These are phyloP conservation scores for Microcyclosporella mali DNA, from an alignment of 2,329 filamentous ascomycete genomes.

Conservation along the genomic window DNA sequence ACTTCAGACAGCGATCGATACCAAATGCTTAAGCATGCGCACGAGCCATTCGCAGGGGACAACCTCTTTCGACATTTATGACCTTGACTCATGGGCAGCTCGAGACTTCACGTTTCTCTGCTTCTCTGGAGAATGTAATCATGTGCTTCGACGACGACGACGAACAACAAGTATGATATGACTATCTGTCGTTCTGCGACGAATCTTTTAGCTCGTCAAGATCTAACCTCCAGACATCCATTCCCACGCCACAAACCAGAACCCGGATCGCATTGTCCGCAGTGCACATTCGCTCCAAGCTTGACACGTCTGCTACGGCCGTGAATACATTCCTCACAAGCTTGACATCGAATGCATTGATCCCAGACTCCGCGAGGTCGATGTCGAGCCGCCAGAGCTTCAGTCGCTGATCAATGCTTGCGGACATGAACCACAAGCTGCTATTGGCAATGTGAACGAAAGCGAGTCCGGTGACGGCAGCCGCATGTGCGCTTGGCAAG, in stretches of 20 bases:
- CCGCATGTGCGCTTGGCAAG: slow-evolving; percentile 60
- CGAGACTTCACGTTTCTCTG: too few species aligned
- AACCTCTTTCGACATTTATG: too few species aligned
- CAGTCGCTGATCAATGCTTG: slow-evolving; percentile 45
- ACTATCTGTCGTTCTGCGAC: too few species aligned
- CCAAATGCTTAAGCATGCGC: too few species aligned
- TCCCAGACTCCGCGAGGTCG: slow-evolving; percentile 12
- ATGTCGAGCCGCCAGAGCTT: slow-evolving; percentile 40
- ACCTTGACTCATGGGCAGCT: too few species aligned
- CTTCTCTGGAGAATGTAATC: too few species aligned
- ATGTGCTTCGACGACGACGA: too few species aligned
- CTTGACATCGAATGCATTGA: slow-evolving; percentile 30
- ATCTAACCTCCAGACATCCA: slow-evolving; percentile 38
- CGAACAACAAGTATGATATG: too few species aligned
- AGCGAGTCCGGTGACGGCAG: slow-evolving; percentile 58
- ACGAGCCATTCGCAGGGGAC: too few species aligned
- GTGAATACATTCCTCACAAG: slow-evolving; percentile 35
- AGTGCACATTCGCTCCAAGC: slow-evolving; percentile 38
- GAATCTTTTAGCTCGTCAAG: not conserved
- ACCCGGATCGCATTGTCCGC: slow-evolving; percentile 19
- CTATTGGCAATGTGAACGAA: slow-evolving; percentile 24
- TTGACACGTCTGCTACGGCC: slow-evolving; percentile 51
- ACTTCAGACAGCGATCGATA: too few species aligned
- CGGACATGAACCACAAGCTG: slow-evolving; percentile 20
- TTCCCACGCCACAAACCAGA: slow-evolving; percentile 45